These are phyloP conservation scores for Raphanus hybrid DNA, from an alignment of 441 rosid species.

Conservation along the genomic window DNA sequence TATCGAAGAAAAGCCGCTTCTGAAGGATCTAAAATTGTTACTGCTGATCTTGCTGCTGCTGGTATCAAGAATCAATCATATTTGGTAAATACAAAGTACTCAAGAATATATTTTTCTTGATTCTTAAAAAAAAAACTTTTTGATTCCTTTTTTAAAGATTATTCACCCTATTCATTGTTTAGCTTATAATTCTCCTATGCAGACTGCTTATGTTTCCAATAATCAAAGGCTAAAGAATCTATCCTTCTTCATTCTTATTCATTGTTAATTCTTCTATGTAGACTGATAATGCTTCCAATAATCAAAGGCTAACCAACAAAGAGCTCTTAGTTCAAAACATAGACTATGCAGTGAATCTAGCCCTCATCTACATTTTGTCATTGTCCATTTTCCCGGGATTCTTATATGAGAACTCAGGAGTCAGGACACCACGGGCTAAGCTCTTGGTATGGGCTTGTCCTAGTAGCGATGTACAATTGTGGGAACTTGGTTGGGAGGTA, in stretches of 20 bases:
- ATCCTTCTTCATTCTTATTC: too few relatives aligned
- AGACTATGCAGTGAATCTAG: slow-evolving; percentile 67
- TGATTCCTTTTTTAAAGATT: not conserved
- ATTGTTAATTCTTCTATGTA: slow-evolving; percentile 24
- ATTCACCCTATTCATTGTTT: not conserved
- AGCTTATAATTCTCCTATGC: not conserved
- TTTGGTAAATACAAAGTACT: slow-evolving; percentile 27
- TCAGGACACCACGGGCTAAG: slow-evolving; percentile 80
- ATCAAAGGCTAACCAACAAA: slow-evolving; percentile 58
- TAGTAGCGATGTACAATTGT: slow-evolving; percentile 65
- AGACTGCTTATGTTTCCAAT: slow-evolving; percentile 44
- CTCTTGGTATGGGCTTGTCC: slow-evolving; percentile 72
- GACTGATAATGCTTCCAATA: slow-evolving; percentile 48
- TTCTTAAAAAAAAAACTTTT: not conserved
- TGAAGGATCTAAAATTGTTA: slow-evolving; percentile 44
- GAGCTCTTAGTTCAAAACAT: slow-evolving; percentile 62
- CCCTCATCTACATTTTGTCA: slow-evolving; percentile 66
- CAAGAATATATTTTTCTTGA: not conserved
- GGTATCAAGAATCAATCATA: slow-evolving; percentile 53
- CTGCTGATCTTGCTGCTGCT: slow-evolving; percentile 65
- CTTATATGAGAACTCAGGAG: slow-evolving; percentile 83
- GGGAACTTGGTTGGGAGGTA: slow-evolving; percentile 75
- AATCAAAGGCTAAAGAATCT: slow-evolving; percentile 55
- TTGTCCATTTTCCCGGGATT: slow-evolving; percentile 92
- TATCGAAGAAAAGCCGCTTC: slow-evolving; percentile 41